Conservation (phyloP, 1,284 basidiomycete genomes). For the Ganoderma lingzhi region DNA sequence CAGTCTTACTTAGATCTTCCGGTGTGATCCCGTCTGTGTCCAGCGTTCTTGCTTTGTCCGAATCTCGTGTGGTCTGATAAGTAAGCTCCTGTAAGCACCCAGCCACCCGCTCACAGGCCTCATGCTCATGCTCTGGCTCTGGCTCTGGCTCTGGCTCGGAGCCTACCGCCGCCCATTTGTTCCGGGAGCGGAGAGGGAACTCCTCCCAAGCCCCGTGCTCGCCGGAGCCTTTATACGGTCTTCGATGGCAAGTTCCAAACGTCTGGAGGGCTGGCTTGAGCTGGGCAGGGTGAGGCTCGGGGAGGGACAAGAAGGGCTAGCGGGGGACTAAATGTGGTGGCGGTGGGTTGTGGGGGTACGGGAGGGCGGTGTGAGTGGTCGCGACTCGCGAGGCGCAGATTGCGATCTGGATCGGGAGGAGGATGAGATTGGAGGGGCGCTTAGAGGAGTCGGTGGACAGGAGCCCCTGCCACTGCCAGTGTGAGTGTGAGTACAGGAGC, state of each 20-base stretch:
- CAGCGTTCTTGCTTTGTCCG: slow-evolving; percentile 7
- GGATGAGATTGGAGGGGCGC: background rate
- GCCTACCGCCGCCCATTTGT: slow-evolving; percentile 2
- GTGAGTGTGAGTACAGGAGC: background rate
- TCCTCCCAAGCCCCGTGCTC: slow-evolving; percentile 1
- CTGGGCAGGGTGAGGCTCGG: background rate
- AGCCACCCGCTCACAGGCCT: background rate
- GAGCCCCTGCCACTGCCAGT: background rate
- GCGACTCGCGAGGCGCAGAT: background rate
- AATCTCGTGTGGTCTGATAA: slow-evolving; percentile 4
- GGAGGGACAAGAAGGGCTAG: background rate
- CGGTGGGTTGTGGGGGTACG: background rate
- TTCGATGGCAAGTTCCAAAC: too few relatives aligned
- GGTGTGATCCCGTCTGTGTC: slow-evolving; percentile 5
- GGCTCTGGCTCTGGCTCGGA: background rate
- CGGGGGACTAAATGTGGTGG: slow-evolving; percentile 3
- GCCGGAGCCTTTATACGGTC: background rate
- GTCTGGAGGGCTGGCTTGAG: background rate
- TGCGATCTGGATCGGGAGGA: slow-evolving; percentile 10
- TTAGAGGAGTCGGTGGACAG: slow-evolving; percentile 11
- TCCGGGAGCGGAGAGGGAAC: slow-evolving; percentile 1
- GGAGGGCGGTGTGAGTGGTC: background rate
- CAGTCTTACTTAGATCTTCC: background rate
- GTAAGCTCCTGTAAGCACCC: background rate
- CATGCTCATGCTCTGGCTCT: background rate